Evolutionary conservation across 148 eudicot genomes (phyloP), one percentile per base, ranked within the genome.

Genomic region (Vaccinium darrowii): DNA sequence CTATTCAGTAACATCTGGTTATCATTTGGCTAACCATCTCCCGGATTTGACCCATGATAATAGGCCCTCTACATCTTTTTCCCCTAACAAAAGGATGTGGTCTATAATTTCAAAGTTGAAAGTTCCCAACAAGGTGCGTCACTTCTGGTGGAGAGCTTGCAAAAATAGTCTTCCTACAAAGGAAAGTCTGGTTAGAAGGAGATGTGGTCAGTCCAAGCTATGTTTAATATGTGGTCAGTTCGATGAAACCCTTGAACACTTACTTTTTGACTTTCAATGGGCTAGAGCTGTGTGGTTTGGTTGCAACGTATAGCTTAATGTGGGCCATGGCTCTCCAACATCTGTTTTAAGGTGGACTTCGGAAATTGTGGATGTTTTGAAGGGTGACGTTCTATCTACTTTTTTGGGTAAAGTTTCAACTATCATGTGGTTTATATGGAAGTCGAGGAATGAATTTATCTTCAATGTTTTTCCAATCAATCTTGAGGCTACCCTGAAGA

Each of bases 311-410:
- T 1, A 13, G 2, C 8, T 71, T 1, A 4, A 2, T 5, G 8
- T 27, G 1, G 43, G 18, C 1, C 7, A 30, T 4, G 18, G 16
- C 0, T 1, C 14, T 30, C 36, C 18, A 3, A 0, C 0, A 0
- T 30, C 18, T 6, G 75, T 30, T 1, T n/a, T 65, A 4, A 14
- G 8, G 14, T 71, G 75, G 43, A 12, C 19, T 1, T 71, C 18
- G 0, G 1, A 71, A 3, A 7, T 71, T 0, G 15, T 27, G 15
- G 75, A 23, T 8, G 11, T 19, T 3, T 69, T 25, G 36, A 8
- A 65, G n/a, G 13, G 25, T 8, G n/a, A 65, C 0, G 72, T 11
- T 1, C 14, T 10, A 0, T 7, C 7, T 8, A 0, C 1, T 4
- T 65, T 65, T 16, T 2, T 62, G n/a, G 1, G 25, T 19, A 18